Percentiles rank a stretch among this genome's conserved stretches.
These are phyloP conservation scores for Beverwykella pulmonaria DNA, from an alignment of 495 filamentous ascomycete genomes.

Conservation along the genomic window DNA sequence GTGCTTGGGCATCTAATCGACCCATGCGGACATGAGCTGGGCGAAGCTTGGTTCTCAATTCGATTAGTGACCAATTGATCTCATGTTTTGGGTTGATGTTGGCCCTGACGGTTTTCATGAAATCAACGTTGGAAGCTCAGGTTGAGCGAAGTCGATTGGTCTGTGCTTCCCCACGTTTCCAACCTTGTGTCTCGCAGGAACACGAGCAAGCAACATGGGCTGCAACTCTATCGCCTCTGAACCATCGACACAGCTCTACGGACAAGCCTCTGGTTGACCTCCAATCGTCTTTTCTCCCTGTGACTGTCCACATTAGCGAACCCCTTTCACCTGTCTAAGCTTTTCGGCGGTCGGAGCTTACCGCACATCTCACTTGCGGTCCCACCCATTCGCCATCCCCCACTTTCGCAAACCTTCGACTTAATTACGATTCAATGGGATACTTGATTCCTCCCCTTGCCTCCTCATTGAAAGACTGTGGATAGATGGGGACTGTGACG, in stretches of 20 bases:
- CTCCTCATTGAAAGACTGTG: constrained; percentile 22
- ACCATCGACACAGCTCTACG: neutral
- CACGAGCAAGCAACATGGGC: neutral
- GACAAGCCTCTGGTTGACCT: neutral
- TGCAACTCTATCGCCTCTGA: neutral
- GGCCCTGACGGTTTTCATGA: too few relatives aligned
- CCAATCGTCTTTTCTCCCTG: neutral
- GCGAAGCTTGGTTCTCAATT: too few relatives aligned
- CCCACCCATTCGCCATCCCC: constrained; percentile 33
- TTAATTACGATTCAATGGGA: constrained; percentile 30
- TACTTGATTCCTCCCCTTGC: neutral
- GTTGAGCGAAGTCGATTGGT: neutral
- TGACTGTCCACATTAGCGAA: neutral
- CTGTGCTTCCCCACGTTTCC: neutral
- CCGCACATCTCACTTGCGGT: constrained; percentile 13
- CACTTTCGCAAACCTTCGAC: constrained; percentile 24
- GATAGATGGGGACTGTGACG: constrained; percentile 8
- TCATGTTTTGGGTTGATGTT: too few relatives aligned
- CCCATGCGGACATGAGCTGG: too few relatives aligned
- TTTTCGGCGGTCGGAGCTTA: constrained; percentile 32
- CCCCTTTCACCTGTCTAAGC: neutral
- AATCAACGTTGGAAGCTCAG: too few relatives aligned
- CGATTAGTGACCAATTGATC: too few relatives aligned
- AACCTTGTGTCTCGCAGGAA: too few relatives aligned
- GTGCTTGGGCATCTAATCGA: too few relatives aligned